Base-by-base conservation (phyloP, 352 stramenopile genomes). In the Phytophthora agathidicida region DNA sequence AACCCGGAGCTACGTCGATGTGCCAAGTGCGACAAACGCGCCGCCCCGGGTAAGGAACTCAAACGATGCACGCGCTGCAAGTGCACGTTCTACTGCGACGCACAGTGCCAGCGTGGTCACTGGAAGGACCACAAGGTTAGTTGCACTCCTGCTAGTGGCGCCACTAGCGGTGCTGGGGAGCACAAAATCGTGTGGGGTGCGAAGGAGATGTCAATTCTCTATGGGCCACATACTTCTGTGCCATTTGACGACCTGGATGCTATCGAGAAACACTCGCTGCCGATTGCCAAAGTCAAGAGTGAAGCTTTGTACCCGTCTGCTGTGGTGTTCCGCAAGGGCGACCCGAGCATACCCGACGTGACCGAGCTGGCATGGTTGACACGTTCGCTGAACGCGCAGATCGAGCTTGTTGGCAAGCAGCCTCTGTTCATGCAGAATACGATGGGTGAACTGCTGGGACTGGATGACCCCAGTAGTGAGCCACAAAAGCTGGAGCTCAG, bases 91-190 rank as follows among this genome's bases (percentile, higher is more conserved):
- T 94, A 94, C 80, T 93, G 83, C 48, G 75, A 84, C 24, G 80
- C 75, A 3, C 59, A 74, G 38, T 93, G 83, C 48, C 86, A 94
- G 60, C 79, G 80, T n/a, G 56, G 41, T 0, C 86, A 94, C 55
- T 93, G 86, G 83, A 89, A 89, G 44, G 83, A 91, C 45, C 83
- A 94, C 71, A 92, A 93, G 60, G 60, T 91, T 16, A 93, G 82
- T 59, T 94, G 85, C 50, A 72, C 88, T 42, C 52, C 82, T 1
- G 54, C 72, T 42, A 68, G 56, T 17, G 72, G 47, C 2, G 68
- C 65, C 0, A 42, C 64, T 16, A 66, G 55, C 23, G 17, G 54
- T 50, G 9, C 55, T 47, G 70, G 60, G 5, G 71, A 73, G 3
- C 60, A 73, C 9, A 83, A 88, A 59, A 87, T 91, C 41, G 52